Evolutionary conservation across 371 early-diverging fungal species (phyloP).

Genomic region (Funneliformis caledonium): DNA sequence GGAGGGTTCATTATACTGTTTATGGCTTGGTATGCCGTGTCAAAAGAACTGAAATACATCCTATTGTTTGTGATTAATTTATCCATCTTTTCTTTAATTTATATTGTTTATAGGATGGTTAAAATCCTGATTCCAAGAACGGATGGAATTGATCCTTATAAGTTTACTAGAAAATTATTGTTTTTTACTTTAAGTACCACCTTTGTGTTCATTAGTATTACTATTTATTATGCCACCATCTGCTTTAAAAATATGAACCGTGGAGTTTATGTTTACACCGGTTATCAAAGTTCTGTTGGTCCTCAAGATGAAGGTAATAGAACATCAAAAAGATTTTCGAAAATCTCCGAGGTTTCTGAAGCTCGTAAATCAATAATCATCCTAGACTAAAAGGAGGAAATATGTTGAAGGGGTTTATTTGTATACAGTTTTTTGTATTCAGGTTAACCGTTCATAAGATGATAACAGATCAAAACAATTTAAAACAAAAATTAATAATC

Average conservation of each 20-base stretch:
- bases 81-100: neutral
- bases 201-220: neutral
- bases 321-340: no score
- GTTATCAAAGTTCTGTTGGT: neutral
- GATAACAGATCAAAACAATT: no score
- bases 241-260: conserved; percentile 23
- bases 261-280: conserved; percentile 19
- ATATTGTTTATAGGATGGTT: neutral
- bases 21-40: conserved; percentile 16
- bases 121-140: neutral
- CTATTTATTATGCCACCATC: conserved; percentile 6
- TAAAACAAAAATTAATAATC: no score
- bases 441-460: no score
- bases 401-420: no score
- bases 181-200: neutral
- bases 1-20: neutral
- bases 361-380: no score
- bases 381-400: no score
- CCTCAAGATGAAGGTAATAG: no score
- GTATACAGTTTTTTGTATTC: no score
- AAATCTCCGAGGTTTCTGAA: no score
- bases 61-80: conserved; percentile 6
- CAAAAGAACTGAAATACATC: conserved; percentile 19
- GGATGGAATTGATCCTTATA: conserved; percentile 2
- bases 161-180: conserved; percentile 19